phyloP scores from a whole-genome alignment of 768 basidiomycete species.

The Daedaleopsis nitida region DNA sequence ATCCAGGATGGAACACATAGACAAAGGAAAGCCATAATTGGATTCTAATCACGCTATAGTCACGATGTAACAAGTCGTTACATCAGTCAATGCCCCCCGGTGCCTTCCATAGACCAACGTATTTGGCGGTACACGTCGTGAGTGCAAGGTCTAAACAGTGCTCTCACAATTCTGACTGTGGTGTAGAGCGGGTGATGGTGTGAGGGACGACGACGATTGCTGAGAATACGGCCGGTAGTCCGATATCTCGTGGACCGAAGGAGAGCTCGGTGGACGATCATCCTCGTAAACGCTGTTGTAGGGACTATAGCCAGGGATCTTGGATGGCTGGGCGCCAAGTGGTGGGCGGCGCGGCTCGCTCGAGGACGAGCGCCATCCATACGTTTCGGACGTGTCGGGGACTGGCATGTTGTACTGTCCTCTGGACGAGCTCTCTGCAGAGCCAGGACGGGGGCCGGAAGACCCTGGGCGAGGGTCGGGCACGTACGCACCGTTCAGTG shows the following conservation, averaged over 20 bases:
- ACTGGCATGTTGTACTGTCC: conserved; percentile 25
- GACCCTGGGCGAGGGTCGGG: conserved; percentile 21
- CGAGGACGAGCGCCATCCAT: conserved; percentile 8
- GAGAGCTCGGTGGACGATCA: conserved; percentile 24
- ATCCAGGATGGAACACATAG: no score
- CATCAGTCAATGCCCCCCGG: no score
- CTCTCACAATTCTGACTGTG: conserved; percentile 21
- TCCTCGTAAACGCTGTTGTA: conserved; percentile 20
- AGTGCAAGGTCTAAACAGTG: no score
- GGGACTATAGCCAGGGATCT: conserved; percentile 28
- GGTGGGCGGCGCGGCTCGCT: conserved; percentile 27
- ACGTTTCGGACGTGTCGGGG: conserved; percentile 16
- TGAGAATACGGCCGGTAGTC: conserved; percentile 19
- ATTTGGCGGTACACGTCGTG: no score
- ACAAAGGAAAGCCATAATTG: no score
- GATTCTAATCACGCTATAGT: no score
- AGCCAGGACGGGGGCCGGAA: conserved; percentile 17
- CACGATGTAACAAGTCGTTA: no score
- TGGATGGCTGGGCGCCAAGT: conserved; percentile 30
- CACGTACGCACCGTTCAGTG: conserved; percentile 14
- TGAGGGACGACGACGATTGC: conserved; percentile 12
- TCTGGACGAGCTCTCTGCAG: conserved; percentile 16
- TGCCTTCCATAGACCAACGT: no score
- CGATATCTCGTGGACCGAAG: conserved; percentile 20
- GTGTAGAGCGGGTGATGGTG: neutral